Base-by-base conservation (phyloP, 768 basidiomycete genomes). In the Macrolepiota dolichaula region DNA sequence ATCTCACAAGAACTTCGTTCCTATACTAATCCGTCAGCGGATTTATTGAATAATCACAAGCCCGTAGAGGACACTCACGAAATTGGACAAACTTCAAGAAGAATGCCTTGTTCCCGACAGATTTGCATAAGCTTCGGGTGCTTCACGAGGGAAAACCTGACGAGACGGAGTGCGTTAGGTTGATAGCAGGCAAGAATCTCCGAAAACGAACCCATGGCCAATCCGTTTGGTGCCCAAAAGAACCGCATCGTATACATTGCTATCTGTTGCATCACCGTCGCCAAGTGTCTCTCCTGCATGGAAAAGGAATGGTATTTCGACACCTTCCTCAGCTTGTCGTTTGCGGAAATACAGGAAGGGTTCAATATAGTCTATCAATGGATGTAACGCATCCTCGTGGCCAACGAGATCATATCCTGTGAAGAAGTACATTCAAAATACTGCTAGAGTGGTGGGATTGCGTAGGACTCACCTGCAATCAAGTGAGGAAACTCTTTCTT, bases 401-500 rank as follows among this genome's bases (percentile, higher is more conserved):
- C 90, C 90, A 19, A 92, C 90, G n/a, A 92, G 79, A 72, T 92
- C 91, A 65, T 92, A 92, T 2, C 88, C 89, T 88, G 15, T n/a
- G 15, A 24, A 6, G 27, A 12, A 32, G n/a, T 32, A 15, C 13
- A 38, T 25, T 59, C 56, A 53, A 47, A 51, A 32, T 3, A 32
- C 29, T 35, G 12, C 12, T 4, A 10, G 25, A 22, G 22, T 24
- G 10, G 11, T 27, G 25, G 4, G 22, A 49, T 3, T 24, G 12
- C 24, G 13, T 9, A 24, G 25, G 19, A 22, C 25, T 49, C 15
- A 49, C 47, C 47, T 9, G 47, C 47, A 49, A 49, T 49, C 36
- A 90, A 72, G 64, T 89, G 80, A 22, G 89, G 90, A 67, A 89
- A 92, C 58, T 84, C 82, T 68, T 88, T 82, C 71, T 91, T 92